A percentile compares a stretch with the other conserved stretches of the same genome.
phyloP scores from a whole-genome alignment of 176 grass and related monocot genomes.

The Cenchrus purpureus region DNA sequence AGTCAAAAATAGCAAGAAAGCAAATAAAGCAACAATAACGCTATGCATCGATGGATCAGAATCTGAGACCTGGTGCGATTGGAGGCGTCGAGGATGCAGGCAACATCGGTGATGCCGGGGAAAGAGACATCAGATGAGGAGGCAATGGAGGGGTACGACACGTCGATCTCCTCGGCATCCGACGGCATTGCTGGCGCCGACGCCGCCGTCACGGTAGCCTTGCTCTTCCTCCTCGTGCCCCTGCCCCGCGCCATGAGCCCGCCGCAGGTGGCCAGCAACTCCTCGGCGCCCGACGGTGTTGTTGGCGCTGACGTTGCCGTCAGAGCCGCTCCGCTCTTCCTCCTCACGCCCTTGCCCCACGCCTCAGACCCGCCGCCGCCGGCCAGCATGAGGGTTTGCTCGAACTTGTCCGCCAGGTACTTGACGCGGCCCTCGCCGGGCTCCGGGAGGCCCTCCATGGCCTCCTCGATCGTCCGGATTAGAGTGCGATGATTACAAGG shows the following conservation, averaged over 20 bases:
- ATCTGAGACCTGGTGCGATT: constrained; percentile 16
- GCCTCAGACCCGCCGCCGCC: not conserved
- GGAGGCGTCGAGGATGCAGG: constrained; percentile 27
- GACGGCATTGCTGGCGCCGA: not conserved
- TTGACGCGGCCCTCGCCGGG: constrained; percentile 63
- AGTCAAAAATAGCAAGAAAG: not conserved
- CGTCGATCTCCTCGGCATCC: constrained; percentile 45
- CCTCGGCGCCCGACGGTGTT: constrained; percentile 29
- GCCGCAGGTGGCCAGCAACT: not conserved
- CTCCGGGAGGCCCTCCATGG: constrained; percentile 56
- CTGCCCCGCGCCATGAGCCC: not conserved
- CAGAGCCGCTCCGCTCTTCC: not conserved
- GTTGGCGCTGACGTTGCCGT: constrained; percentile 8
- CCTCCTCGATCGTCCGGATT: constrained; percentile 41
- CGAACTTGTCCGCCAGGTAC: constrained; percentile 65
- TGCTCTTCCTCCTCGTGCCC: constrained; percentile 1
- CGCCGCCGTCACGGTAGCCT: not conserved
- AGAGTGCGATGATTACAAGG: too few relatives aligned
- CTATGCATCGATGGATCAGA: not conserved
- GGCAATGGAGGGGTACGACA: constrained; percentile 42
- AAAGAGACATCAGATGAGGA: constrained; percentile 53
- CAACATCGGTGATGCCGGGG: not conserved
- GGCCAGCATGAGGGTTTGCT: constrained; percentile 48
- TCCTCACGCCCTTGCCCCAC: not conserved
- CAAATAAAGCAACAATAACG: not conserved